phyloP scores from a whole-genome alignment of 176 grass and related monocot genomes.

The Melocanna baccifera region DNA sequence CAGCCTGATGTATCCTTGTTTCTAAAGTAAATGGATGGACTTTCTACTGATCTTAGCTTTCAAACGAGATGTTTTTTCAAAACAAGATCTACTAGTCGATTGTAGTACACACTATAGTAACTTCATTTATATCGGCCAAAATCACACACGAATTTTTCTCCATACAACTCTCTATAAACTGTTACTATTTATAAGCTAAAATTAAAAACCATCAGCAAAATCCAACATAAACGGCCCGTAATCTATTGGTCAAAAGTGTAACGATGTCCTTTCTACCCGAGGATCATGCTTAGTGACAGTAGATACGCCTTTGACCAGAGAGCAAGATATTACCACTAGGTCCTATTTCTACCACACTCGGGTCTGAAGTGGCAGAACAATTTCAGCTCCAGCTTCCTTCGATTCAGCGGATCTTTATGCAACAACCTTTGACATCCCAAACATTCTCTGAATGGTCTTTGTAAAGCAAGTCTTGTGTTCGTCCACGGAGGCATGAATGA shows the following conservation, averaged over 20 bases:
- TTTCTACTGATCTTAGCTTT: too few relatives aligned
- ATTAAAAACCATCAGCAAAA: too few relatives aligned
- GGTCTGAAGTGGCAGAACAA: constrained; percentile 57
- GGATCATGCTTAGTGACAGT: background rate
- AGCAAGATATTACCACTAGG: background rate
- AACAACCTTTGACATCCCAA: constrained; percentile 62
- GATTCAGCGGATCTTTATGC: constrained; percentile 37
- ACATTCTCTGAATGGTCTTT: constrained; percentile 73
- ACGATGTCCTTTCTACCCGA: background rate
- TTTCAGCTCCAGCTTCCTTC: constrained; percentile 49
- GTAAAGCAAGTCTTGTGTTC: constrained; percentile 77
- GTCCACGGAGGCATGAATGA: constrained; percentile 66
- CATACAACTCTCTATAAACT: too few relatives aligned
- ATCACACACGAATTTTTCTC: too few relatives aligned
- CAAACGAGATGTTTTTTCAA: too few relatives aligned
- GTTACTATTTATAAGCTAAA: too few relatives aligned
- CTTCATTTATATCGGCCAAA: too few relatives aligned
- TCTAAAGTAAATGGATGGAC: too few relatives aligned
- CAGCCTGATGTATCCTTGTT: background rate
- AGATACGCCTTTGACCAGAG: background rate
- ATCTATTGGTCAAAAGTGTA: background rate
- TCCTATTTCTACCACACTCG: constrained; percentile 30
- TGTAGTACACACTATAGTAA: too few relatives aligned
- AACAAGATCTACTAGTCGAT: too few relatives aligned
- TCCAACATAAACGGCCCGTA: too few relatives aligned